A percentile compares a stretch with the other conserved stretches of the same genome.
These are phyloP conservation scores for Penicillium sp. DNA, from an alignment of 2,329 filamentous ascomycete genomes.

Conservation along the genomic window DNA sequence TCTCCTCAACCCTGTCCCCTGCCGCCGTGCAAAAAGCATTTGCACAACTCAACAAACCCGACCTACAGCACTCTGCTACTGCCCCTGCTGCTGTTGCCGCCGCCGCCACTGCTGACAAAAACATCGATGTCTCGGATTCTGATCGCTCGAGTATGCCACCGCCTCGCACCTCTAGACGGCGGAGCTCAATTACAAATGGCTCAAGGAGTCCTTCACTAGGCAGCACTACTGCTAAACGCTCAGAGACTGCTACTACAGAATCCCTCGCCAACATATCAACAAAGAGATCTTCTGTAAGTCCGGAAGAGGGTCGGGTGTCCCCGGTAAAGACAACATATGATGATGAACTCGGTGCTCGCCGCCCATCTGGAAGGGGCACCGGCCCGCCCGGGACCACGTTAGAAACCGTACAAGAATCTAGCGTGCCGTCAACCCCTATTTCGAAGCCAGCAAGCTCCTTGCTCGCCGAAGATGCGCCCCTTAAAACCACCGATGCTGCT, in stretches of 20 bases:
- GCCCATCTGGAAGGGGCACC: slow-evolving; percentile 57
- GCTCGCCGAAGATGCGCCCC: slow-evolving; percentile 32
- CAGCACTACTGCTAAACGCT: slow-evolving; percentile 16
- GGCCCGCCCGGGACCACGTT: slow-evolving; percentile 61
- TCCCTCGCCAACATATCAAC: slow-evolving; percentile 35
- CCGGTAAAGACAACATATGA: slow-evolving; percentile 40
- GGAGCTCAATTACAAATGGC: slow-evolving; percentile 11
- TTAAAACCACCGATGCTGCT: slow-evolving; percentile 39
- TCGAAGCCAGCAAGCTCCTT: slow-evolving; percentile 36
- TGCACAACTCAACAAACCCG: slow-evolving; percentile 64
- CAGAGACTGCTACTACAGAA: slow-evolving; percentile 19
- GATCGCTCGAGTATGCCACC: slow-evolving; percentile 55
- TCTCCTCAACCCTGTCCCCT: slow-evolving; percentile 50
- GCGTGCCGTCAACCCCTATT: slow-evolving; percentile 67
- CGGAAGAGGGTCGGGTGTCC: slow-evolving; percentile 22
- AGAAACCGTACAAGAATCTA: slow-evolving; percentile 90
- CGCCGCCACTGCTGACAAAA: slow-evolving; percentile 51
- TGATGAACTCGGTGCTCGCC: slow-evolving; percentile 43
- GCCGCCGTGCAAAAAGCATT: slow-evolving; percentile 63
- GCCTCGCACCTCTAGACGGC: slow-evolving; percentile 18
- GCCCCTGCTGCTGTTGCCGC: slow-evolving; percentile 30
- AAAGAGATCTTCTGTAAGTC: slow-evolving; percentile 24
- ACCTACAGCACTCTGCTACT: slow-evolving; percentile 55
- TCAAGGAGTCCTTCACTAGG: slow-evolving; percentile 7
- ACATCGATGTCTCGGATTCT: slow-evolving; percentile 59